These are phyloP conservation scores for Daldinia loculata DNA, from an alignment of 495 filamentous ascomycete species.

Conservation along the genomic window DNA sequence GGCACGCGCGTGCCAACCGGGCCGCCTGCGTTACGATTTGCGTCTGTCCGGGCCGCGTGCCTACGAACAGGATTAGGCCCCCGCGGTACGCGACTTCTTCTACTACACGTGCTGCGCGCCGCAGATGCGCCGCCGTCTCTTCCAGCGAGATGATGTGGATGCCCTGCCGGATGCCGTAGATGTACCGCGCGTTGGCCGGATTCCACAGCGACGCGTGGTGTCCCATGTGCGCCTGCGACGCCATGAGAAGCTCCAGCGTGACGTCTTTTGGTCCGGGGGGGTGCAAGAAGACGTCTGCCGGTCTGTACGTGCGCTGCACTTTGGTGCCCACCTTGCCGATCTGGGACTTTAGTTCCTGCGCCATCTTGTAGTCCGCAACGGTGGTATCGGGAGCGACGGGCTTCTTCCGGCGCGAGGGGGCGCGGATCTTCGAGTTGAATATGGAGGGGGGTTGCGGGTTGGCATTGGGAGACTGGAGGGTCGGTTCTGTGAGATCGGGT, in stretches of 20 bases:
- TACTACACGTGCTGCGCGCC: constrained; percentile 88
- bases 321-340: constrained; percentile 62
- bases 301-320: constrained; percentile 69
- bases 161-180: constrained; percentile 87
- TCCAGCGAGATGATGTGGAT: constrained; percentile 96
- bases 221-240: constrained; percentile 88
- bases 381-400: constrained; percentile 44
- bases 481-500: constrained; percentile 25
- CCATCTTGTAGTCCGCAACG: constrained; percentile 43
- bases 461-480: constrained; percentile 11
- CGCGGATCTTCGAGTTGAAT: constrained; percentile 36
- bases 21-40: constrained; percentile 82
- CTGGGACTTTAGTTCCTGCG: constrained; percentile 33
- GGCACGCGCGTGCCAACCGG: constrained; percentile 77
- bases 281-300: constrained; percentile 69
- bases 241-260: constrained; percentile 91
- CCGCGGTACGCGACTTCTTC: constrained; percentile 83
- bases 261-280: constrained; percentile 81
- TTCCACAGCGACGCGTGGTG: constrained; percentile 95
- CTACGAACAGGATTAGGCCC: constrained; percentile 89
- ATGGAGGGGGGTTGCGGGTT: constrained; percentile 33
- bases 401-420: constrained; percentile 34
- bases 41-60: constrained; percentile 82
- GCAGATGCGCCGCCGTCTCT: constrained; percentile 82
- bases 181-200: constrained; percentile 92